These are phyloP conservation scores for Aspergillus candidus DNA, from an alignment of 2,329 filamentous ascomycete genomes.

Conservation along the genomic window DNA sequence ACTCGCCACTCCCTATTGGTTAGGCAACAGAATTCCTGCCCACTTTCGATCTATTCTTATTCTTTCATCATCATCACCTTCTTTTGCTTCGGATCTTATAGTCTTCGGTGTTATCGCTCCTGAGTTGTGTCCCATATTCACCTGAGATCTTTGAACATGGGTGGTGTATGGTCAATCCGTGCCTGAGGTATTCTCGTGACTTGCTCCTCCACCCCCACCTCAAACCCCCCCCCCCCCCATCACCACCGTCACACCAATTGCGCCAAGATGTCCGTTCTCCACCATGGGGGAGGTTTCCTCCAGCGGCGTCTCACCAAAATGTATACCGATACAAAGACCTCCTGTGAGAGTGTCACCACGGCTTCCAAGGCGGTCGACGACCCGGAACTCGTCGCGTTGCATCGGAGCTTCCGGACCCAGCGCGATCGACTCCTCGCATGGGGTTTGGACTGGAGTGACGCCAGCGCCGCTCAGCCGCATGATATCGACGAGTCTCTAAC, in stretches of 20 bases:
- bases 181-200: slow-evolving; percentile 9
- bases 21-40: slow-evolving; percentile 39
- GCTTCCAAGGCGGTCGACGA: slow-evolving; percentile 44
- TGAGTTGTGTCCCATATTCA: no score
- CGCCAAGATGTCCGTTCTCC: slow-evolving; percentile 42
- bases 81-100: slow-evolving; percentile 2
- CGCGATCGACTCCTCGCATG: slow-evolving; percentile 59
- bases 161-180: no score
- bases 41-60: slow-evolving; percentile 24
- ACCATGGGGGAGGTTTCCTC: slow-evolving; percentile 40
- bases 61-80: slow-evolving; percentile 9
- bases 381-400: slow-evolving; percentile 51
- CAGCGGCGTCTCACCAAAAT: slow-evolving; percentile 52
- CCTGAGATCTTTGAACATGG: no score
- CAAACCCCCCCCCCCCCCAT: slow-evolving; percentile 7
- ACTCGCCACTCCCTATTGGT: slow-evolving; percentile 32
- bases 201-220: neutral
- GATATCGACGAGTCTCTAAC: slow-evolving; percentile 59
- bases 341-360: slow-evolving; percentile 50
- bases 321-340: slow-evolving; percentile 60
- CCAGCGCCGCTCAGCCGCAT: slow-evolving; percentile 49
- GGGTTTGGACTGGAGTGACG: slow-evolving; percentile 62
- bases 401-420: slow-evolving; percentile 57
- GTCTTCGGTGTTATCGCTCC: slow-evolving; percentile 7
- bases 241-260: slow-evolving; percentile 13